Base-by-base conservation (phyloP, 768 basidiomycete genomes). In the Auricularia sp. region DNA sequence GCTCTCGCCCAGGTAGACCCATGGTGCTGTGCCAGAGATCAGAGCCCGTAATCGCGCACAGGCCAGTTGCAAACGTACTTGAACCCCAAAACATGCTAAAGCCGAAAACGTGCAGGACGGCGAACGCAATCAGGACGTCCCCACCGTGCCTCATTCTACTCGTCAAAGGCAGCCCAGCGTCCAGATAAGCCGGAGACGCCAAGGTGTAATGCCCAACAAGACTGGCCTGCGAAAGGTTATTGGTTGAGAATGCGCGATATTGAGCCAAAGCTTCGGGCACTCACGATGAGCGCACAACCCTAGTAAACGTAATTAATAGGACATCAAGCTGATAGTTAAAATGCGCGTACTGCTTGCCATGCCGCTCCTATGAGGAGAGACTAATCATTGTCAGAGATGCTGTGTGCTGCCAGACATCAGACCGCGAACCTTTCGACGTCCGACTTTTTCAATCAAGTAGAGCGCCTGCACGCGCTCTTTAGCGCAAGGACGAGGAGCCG, bases 71-170 rank as follows among this genome's bases (percentile, higher is more conserved):
- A 45, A 14, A 18, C 8, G 29, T 35, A 34, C 56, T 24, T 6
- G 87, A 86, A 13, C 88, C 89, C 88, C 88, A 91, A 76, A 88
- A 90, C 66, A 86, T 81, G 1, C 83, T 83, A 73, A 82, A 91
- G 10, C 82, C 81, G 69, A 86, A 83, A 34, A 92, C 87, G 62
- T 91, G 89, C 33, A 90, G 74, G n/a, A 91, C 82, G 0, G 87
- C 90, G 69, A 91, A 90, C 0, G 88, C 81, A 67, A 92, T 89
- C 42, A 90, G 76, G 0, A 81, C 79, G 65, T 87, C 82, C 54
- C 88, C 87, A 61, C 85, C 89, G 39, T 65, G 73, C 71, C 68
- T 75, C 83, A 71, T 90, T 87, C 10, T 80, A 76, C 5, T n/a
- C 0, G 87, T 73, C 75, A 45, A 72, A 71, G 0, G 82, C 74